Base-by-base conservation (phyloP, 371 early-diverging fungal species). In the Umbelopsis sp. region DNA sequence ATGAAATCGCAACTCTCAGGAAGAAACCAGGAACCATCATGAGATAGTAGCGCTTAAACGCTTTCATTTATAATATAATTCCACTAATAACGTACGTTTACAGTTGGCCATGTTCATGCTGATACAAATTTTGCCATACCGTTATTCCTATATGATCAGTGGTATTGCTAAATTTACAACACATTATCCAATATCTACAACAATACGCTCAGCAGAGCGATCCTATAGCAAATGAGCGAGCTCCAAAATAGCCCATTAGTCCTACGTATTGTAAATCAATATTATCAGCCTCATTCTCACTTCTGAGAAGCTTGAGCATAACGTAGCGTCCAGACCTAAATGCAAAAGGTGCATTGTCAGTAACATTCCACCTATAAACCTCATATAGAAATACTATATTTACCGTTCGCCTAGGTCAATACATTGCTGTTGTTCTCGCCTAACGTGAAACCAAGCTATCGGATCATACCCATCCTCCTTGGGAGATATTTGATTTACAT, bases 221-320 rank as follows among this genome's bases (percentile, higher is more conserved):
- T 50, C 48, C 66, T 35, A 50, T 63, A 29, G 70, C 69, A 67
- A 76, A 76, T 25, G 72, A 71, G 44, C 76, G 65, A 29, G 76
- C 65, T 48, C 76, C 73, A 63, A 72, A 67, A 14, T 69, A 73
- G 20, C 78, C 78, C 37, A 78, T 72, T 22, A 78, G 57, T 3
- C 74, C 78, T 51, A 78, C 64, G 50, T 78, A 75, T 45, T 78
- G 78, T 20, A 78, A 41, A 63, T 78, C 78, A 53, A 78, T 75
- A 65, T 78, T 78, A 20, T 78, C 76, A 2, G 70, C 66, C 25
- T 71, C 73, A 35, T 70, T 41, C 32, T 75, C 76, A 0, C 76
- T 65, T 20, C 78, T 69, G 12, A 78, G 67, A 29, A 78, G 46
- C 46, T 78, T 78, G 50, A 78, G 52, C 50, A 74, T 41, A 10